Evolutionary conservation across 23 red algal species (phyloP), one percentile per base, ranked within the genome.

Genomic region (Pyropia yezoensis): DNA sequence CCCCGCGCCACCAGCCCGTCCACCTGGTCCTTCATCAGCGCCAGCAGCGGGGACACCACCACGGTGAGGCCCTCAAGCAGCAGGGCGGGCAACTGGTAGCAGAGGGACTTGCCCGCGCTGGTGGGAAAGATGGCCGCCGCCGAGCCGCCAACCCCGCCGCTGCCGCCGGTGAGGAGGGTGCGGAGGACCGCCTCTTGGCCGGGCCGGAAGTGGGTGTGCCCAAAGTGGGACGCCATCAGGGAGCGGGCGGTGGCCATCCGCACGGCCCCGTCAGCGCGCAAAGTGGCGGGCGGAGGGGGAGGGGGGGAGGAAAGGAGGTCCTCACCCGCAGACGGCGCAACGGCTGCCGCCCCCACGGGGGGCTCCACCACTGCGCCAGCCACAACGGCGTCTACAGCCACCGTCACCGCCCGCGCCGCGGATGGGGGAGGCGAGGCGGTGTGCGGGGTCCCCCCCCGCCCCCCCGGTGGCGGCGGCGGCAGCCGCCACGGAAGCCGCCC

Each of bases 11-110:
- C 70, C 55, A 98, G 59, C 62, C 79, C 30, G 55, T 75, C 77
- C 7, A 85, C 83, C 68, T 98, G 94, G 58, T 98, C 87, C 9
- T 78, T 90, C 75, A 98, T 98, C 2, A 98, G 74, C 22, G 94
- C 80, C 56, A 90, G 73, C 21, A 98, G 67, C 14, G 94, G 94
- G 54, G 94, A 98, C 3, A 98, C 84, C 52, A 98, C 86, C 30
- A 98, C 45, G 26, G 94, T 98, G 12, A 98, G 33, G 50, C 94
- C 85, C 21, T 73, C 66, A 57, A 76, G 77, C 26, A 87, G 70
- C 52, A 90, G 65, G 29, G 78, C 80, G 14, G 94, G 83, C 27
- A 98, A 79, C 69, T 98, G 94, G 57, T 90, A 98, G 30, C 78
- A 83, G 7, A 98, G 87, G 3, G 85, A 91, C 57, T 98, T 98